Evolutionary conservation across 1,139 yeast genomes (phyloP).

Genomic region (Debaryomycetaceae sp.): DNA sequence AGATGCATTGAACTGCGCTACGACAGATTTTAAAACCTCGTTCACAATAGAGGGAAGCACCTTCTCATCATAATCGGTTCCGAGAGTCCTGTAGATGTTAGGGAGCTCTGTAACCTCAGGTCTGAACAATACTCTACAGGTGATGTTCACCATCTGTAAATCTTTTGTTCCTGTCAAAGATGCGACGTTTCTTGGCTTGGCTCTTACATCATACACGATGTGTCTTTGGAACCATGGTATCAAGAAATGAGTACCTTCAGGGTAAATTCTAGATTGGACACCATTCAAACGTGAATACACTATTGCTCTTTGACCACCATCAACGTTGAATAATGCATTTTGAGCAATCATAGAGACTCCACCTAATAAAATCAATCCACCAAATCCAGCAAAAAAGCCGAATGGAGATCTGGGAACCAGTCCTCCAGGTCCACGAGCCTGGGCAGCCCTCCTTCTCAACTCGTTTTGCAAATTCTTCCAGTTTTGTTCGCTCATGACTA

Average conservation of each 20-base stretch:
- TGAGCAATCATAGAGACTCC: slow-evolving; percentile 67
- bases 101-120: slow-evolving; percentile 83
- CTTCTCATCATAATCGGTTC: slow-evolving; percentile 92
- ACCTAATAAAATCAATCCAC: slow-evolving; percentile 72
- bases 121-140: slow-evolving; percentile 92
- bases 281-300: slow-evolving; percentile 88
- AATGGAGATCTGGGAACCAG: slow-evolving; percentile 50
- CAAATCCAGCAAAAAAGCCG: slow-evolving; percentile 71
- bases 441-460: slow-evolving; percentile 61
- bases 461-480: slow-evolving; percentile 70
- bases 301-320: slow-evolving; percentile 99
- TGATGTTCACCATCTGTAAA: slow-evolving; percentile 97
- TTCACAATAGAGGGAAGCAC: slow-evolving; percentile 95
- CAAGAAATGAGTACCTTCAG: slow-evolving; percentile 93
- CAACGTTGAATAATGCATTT: slow-evolving; percentile 86
- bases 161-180: slow-evolving; percentile 97
- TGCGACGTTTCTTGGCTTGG: slow-evolving; percentile 96
- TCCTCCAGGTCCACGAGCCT: slow-evolving; percentile 37
- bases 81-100: slow-evolving; percentile 83
- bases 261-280: slow-evolving; percentile 77
- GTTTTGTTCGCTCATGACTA: slow-evolving; percentile 49
- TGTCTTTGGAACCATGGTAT: slow-evolving; percentile 97
- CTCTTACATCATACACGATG: slow-evolving; percentile 88
- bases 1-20: slow-evolving; percentile 97
- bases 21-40: slow-evolving; percentile 94